These are phyloP conservation scores for Xylaria sp. DNA, from an alignment of 2,329 filamentous ascomycete species.

Conservation along the genomic window DNA sequence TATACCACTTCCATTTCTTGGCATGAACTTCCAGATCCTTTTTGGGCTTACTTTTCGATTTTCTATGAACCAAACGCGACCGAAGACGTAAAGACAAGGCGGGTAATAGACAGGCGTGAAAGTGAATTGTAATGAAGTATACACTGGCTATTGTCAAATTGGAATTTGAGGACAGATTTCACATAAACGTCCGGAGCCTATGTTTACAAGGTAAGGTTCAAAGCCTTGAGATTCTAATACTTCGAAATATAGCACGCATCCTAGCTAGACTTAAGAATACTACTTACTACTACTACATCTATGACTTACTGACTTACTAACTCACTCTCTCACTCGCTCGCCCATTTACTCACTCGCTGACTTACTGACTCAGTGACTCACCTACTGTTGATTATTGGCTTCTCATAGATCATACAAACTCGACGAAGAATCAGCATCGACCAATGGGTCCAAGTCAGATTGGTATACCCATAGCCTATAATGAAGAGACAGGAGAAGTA, in stretches of 20 bases:
- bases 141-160: neutral
- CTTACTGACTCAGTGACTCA: no score
- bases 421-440: no score
- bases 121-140: neutral
- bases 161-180: neutral
- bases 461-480: no score
- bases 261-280: neutral
- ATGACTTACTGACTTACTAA: no score
- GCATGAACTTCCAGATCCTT: neutral
- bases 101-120: neutral
- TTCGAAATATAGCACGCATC: neutral
- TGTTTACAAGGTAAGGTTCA: neutral
- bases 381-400: no score
- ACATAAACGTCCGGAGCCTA: neutral
- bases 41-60: neutral
- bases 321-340: no score
- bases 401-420: no score
- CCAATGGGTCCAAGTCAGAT: no score
- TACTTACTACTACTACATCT: no score
- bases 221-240: neutral
- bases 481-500: no score
- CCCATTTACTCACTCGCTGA: no score
- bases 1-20: conserved; percentile 31
- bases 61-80: neutral
- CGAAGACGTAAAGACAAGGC: neutral